A percentile compares a stretch with the other conserved stretches of the same genome.
Conservation (phyloP, 345 rosid genomes). For the Salix exigua region DNA sequence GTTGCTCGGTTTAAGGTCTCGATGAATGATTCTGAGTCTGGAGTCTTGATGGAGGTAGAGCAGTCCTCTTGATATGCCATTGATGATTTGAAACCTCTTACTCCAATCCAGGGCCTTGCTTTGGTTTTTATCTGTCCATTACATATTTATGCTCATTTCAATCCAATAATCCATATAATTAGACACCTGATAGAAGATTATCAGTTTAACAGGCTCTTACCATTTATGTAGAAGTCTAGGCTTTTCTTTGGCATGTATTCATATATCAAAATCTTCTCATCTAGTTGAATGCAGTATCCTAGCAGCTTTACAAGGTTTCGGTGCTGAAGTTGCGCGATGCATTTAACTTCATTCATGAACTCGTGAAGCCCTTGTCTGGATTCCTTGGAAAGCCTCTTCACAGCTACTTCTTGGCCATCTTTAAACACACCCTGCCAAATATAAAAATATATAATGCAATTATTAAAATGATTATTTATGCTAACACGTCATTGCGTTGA, state of each 20-base stretch:
- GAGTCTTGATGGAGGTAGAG: constrained; percentile 5
- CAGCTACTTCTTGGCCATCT: constrained; percentile 14
- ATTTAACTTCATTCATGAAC: constrained; percentile 17
- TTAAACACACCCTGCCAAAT: neutral
- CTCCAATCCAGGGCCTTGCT: neutral
- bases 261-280: constrained; percentile 16
- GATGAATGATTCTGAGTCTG: neutral
- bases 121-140: neutral
- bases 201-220: neutral
- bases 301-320: constrained; percentile 21
- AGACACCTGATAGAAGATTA: neutral
- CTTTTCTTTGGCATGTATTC: constrained; percentile 22
- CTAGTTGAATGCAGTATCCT: constrained; percentile 13
- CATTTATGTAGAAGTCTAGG: constrained; percentile 13
- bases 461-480: neutral
- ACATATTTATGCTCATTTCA: neutral
- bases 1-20: constrained; percentile 6
- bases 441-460: neutral
- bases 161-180: neutral
- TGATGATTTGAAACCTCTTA: neutral
- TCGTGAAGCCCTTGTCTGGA: constrained; percentile 16
- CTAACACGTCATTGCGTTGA: too few species aligned
- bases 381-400: constrained; percentile 15
- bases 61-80: neutral
- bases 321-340: constrained; percentile 20